Percentiles rank a stretch among this genome's conserved stretches.
phyloP scores from a whole-genome alignment of 2,329 filamentous ascomycete species.

The Aspergillus novoparasiticus region DNA sequence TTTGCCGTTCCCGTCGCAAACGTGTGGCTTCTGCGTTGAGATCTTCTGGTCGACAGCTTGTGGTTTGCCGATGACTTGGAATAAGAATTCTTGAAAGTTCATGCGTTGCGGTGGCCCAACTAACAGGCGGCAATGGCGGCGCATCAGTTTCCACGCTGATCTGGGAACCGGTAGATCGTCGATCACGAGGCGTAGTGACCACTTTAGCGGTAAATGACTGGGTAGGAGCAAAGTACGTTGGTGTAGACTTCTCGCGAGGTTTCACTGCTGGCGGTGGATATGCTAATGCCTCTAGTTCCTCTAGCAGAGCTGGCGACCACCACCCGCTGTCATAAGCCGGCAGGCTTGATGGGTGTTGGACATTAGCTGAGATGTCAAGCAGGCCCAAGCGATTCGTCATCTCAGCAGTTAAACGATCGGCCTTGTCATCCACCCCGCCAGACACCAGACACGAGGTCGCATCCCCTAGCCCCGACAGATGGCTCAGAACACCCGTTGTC shows the following conservation, averaged over 20 bases:
- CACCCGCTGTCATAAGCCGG: constrained; percentile 66
- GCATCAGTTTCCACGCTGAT: constrained; percentile 52
- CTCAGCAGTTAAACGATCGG: constrained; percentile 56
- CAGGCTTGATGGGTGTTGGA: background rate
- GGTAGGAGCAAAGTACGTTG: constrained; percentile 84
- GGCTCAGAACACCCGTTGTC: constrained; percentile 84
- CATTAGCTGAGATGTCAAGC: constrained; percentile 15
- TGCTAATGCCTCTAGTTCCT: constrained; percentile 67
- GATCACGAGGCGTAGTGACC: constrained; percentile 65
- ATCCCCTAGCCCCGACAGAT: constrained; percentile 72
- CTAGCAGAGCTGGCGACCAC: constrained; percentile 70
- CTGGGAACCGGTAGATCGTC: constrained; percentile 38
- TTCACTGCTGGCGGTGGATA: constrained; percentile 57
- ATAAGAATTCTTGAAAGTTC: constrained; percentile 83
- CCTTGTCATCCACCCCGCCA: constrained; percentile 25
- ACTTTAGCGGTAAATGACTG: constrained; percentile 84
- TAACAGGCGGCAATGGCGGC: constrained; percentile 76
- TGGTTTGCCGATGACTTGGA: constrained; percentile 72
- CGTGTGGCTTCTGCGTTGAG: constrained; percentile 70
- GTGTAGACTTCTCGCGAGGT: constrained; percentile 57
- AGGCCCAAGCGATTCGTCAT: constrained; percentile 53
- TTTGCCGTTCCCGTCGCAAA: constrained; percentile 66
- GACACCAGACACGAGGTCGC: constrained; percentile 43
- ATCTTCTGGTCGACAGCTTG: constrained; percentile 77
- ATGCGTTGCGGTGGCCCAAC: constrained; percentile 81